phyloP scores from a whole-genome alignment of 192 early-diverging fungal genomes.

The Entophlyctis luteolus region DNA sequence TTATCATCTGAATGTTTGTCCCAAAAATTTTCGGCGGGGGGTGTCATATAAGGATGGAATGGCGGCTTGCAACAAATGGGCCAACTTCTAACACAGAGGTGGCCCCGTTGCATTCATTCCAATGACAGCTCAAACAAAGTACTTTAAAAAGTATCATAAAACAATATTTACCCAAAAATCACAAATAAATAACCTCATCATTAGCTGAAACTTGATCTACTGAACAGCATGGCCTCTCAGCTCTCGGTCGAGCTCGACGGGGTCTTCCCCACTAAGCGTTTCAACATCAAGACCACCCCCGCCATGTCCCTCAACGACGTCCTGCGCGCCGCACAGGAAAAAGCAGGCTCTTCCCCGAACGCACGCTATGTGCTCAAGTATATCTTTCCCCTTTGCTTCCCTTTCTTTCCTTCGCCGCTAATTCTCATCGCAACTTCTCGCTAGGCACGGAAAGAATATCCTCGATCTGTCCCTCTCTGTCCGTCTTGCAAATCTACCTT shows the following conservation, averaged over 20 bases:
- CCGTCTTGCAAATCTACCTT: conserved; percentile 76
- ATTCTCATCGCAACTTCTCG: conserved; percentile 7
- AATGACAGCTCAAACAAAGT: too few species aligned
- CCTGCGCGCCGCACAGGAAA: conserved; percentile 57
- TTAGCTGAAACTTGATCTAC: too few species aligned
- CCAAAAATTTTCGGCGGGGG: too few species aligned
- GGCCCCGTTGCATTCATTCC: too few species aligned
- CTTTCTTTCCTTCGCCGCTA: background rate
- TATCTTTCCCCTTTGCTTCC: background rate
- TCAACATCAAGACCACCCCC: conserved; percentile 67
- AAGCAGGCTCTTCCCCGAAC: conserved; percentile 48
- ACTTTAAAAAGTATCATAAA: too few species aligned
- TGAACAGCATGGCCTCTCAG: conserved; percentile 53
- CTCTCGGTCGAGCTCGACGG: conserved; percentile 52
- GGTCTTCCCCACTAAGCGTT: conserved; percentile 36
- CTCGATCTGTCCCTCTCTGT: conserved; percentile 71
- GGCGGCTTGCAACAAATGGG: too few species aligned
- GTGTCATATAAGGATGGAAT: too few species aligned
- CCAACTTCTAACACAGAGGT: too few species aligned
- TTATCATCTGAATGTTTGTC: too few species aligned
- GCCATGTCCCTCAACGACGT: conserved; percentile 68
- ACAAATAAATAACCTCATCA: too few species aligned
- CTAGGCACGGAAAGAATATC: conserved; percentile 51
- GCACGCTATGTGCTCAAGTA: conserved; percentile 63
- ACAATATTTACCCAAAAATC: too few species aligned